Conservation (phyloP, 169 alveolate genomes). For the Perkinsus olseni region DNA sequence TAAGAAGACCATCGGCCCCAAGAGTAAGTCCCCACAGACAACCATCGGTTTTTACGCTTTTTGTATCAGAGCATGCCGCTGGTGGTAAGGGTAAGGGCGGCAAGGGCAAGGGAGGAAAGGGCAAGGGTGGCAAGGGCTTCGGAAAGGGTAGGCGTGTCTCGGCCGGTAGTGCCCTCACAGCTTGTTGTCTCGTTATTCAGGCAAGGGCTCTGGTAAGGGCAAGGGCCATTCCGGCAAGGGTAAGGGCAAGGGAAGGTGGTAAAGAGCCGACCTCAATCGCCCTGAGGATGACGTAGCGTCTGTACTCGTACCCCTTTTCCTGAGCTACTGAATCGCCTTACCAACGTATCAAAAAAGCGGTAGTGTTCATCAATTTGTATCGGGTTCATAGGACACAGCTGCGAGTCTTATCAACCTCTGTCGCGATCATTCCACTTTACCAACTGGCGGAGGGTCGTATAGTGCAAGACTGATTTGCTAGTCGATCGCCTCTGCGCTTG, state of each 20-base stretch:
- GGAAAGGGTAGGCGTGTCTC: slow-evolving; percentile 20
- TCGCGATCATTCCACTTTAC: not conserved
- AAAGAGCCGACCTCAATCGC: not conserved
- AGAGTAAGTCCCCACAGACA: slow-evolving; percentile 23
- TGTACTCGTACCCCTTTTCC: not conserved
- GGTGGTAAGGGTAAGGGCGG: slow-evolving; percentile 37
- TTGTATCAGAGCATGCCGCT: slow-evolving; percentile 2
- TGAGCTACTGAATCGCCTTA: not conserved
- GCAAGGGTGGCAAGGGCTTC: slow-evolving; percentile 30
- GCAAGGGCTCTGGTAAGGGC: not conserved
- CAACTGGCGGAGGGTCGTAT: not conserved
- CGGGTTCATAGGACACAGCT: not conserved
- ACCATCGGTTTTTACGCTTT: slow-evolving; percentile 7
- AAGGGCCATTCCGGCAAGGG: not conserved
- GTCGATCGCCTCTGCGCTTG: no score
- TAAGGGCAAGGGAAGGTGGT: not conserved
- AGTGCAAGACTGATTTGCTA: no score
- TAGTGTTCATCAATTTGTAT: not conserved
- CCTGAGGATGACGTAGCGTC: not conserved
- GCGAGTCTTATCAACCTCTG: not conserved
- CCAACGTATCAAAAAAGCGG: not conserved
- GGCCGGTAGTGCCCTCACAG: not conserved
- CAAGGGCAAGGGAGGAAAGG: slow-evolving; percentile 39
- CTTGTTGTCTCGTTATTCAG: not conserved
- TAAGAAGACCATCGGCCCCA: slow-evolving; percentile 36